Base-by-base conservation (phyloP, 2,329 filamentous ascomycete species). In the Purpureocillium lavendulum region DNA sequence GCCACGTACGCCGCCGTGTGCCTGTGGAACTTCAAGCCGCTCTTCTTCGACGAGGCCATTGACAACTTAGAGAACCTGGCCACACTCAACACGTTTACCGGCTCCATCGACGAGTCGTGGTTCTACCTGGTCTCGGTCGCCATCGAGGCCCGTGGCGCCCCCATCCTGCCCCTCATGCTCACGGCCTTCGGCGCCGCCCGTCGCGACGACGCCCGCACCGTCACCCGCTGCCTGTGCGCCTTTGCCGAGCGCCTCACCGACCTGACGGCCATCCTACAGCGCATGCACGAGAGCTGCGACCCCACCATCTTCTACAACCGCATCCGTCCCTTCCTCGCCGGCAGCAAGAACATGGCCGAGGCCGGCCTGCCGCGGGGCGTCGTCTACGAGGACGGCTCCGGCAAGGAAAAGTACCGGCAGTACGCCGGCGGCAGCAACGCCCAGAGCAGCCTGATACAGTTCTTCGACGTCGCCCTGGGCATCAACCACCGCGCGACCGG, bases 341-440 rank as follows among this genome's bases (percentile, higher is more conserved):
- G 92, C 12, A 92, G 88, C 59, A 96, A 95, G 73, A 97, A 97
- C 60, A 98, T 96, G 92, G 80, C 76, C 36, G 90, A 96, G 45
- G 92, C 90, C 4, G 92, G 92, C 12, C 72, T 98, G 9, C 89
- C 92, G 0, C 71, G 82, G 43, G 92, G 92, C 15, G 81, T 98
- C 37, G 68, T 90, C 36, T 97, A 96, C 58, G 88, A 96, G 49
- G 78, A 87, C 47, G 87, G 84, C 15, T 77, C 76, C 10, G 82
- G 80, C 18, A 70, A 66, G 11, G 72, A 79, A 26, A 67, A 73
- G 4, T 94, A 87, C 57, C 80, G 83, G 21, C 86, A 96, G 56
- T 95, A 88, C 59, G 85, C 85, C 45, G 92, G 92, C 31, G 92
- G 92, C 24, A 96, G 88, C 65, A 97, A 98, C 55, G 92, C 92